These are phyloP conservation scores for Tylopilus vinaceipallidus DNA, from an alignment of 768 basidiomycete species.

Conservation along the genomic window DNA sequence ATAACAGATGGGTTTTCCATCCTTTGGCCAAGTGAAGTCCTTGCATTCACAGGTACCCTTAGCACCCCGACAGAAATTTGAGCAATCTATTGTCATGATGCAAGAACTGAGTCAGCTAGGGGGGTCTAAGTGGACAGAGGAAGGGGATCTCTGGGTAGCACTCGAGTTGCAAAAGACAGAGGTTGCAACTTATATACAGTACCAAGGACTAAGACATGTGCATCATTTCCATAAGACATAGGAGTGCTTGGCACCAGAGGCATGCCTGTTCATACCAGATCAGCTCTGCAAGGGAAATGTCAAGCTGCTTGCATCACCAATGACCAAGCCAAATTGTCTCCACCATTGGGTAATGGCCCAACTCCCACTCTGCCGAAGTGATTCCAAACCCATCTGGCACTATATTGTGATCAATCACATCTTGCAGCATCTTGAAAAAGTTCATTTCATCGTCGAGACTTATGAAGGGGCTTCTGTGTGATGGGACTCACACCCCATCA, in stretches of 20 bases:
- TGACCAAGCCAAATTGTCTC: constrained; percentile 9
- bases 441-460: neutral
- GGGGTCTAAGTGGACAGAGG: neutral
- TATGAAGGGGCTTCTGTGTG: constrained; percentile 6
- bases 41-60: neutral
- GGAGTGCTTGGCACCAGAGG: constrained; percentile 14
- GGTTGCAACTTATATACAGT: neutral
- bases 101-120: neutral
- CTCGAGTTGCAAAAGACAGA: neutral
- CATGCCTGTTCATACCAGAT: constrained; percentile 12
- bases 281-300: neutral
- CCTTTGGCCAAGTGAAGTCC: neutral
- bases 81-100: neutral
- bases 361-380: constrained; percentile 17
- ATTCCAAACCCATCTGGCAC: constrained; percentile 15
- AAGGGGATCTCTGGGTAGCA: neutral
- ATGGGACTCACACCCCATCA: constrained; percentile 1
- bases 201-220: neutral
- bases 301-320: neutral
- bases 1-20: neutral
- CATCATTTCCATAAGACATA: too few relatives aligned
- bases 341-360: constrained; percentile 4
- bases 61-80: neutral
- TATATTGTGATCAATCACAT: neutral
- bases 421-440: constrained; percentile 1